Percentiles rank a stretch among this genome's conserved stretches.
These are phyloP conservation scores for Acanthamoeba healyi DNA, from an alignment of 208 protist species.

Conservation along the genomic window DNA sequence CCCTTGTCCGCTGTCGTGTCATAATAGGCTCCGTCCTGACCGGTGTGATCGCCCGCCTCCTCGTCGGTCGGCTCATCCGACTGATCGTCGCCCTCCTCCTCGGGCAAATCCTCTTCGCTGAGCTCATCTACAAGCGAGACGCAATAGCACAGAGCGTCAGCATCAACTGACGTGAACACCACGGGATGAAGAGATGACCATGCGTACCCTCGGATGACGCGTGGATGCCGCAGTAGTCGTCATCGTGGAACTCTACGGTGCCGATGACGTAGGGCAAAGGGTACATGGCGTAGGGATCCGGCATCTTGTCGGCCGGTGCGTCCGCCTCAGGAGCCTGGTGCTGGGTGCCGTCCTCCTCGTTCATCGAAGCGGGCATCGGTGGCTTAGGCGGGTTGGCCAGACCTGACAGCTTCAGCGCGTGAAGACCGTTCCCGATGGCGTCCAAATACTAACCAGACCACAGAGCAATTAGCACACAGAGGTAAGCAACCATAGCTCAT, in stretches of 20 bases:
- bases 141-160: conserved; percentile 8
- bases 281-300: conserved; percentile 79
- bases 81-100: background rate
- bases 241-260: conserved; percentile 85
- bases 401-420: conserved; percentile 41
- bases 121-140: conserved; percentile 5
- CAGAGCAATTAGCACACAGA: too few relatives aligned
- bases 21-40: background rate
- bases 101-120: conserved; percentile 21
- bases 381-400: conserved; percentile 5
- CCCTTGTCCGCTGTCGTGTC: background rate
- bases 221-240: conserved; percentile 84
- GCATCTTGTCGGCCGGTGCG: background rate
- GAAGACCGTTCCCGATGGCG: conserved; percentile 53
- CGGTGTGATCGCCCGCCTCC: background rate
- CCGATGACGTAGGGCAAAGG: conserved; percentile 88
- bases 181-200: too few relatives aligned
- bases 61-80: background rate
- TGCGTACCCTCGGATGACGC: conserved; percentile 35
- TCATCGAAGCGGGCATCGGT: conserved; percentile 5
- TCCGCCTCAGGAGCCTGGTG: background rate
- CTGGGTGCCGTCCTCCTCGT: background rate
- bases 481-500: too few relatives aligned
- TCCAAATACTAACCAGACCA: background rate
- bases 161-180: background rate